Percentiles rank a stretch among this genome's conserved stretches.
Conservation (phyloP, 352 stramenopile species). For the Phytopythium delawarense region DNA sequence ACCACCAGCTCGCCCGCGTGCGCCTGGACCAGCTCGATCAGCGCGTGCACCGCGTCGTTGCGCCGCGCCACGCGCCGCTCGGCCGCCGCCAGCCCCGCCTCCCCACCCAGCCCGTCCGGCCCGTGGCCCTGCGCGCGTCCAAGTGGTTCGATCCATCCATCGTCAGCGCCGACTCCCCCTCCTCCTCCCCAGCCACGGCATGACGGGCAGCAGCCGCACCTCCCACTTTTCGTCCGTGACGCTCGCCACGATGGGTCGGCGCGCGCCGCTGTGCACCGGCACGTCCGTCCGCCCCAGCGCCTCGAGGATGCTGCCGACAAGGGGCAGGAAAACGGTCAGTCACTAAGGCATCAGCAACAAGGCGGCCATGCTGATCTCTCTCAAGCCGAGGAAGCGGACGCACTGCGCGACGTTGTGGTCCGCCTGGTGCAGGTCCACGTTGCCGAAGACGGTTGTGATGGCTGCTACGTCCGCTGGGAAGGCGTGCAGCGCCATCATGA, state of each 20-base stretch:
- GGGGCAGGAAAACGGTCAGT: background rate
- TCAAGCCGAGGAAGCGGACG: constrained; percentile 9
- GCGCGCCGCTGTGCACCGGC: constrained; percentile 57
- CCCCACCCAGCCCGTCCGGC: constrained; percentile 62
- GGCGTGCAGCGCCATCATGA: constrained; percentile 68
- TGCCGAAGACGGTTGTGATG: constrained; percentile 81
- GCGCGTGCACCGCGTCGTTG: constrained; percentile 65
- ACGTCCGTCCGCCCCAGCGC: constrained; percentile 42
- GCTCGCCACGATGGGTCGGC: constrained; percentile 59
- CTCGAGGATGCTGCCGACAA: constrained; percentile 47
- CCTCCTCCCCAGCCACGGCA: background rate
- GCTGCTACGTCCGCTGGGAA: constrained; percentile 54
- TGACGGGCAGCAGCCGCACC: constrained; percentile 15
- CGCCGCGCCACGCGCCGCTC: constrained; percentile 21
- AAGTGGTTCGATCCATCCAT: background rate
- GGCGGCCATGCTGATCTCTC: too few species aligned
- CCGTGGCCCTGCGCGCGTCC: constrained; percentile 44
- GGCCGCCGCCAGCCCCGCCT: constrained; percentile 34
- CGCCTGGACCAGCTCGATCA: constrained; percentile 54
- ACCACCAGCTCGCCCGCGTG: constrained; percentile 69
- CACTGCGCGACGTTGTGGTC: constrained; percentile 82
- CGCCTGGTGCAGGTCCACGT: constrained; percentile 76
- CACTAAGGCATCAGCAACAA: too few species aligned
- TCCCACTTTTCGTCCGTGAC: constrained; percentile 62
- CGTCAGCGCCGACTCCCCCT: background rate